Base-by-base conservation (phyloP, 805 yeast genomes). In the Candida dendrica region DNA sequence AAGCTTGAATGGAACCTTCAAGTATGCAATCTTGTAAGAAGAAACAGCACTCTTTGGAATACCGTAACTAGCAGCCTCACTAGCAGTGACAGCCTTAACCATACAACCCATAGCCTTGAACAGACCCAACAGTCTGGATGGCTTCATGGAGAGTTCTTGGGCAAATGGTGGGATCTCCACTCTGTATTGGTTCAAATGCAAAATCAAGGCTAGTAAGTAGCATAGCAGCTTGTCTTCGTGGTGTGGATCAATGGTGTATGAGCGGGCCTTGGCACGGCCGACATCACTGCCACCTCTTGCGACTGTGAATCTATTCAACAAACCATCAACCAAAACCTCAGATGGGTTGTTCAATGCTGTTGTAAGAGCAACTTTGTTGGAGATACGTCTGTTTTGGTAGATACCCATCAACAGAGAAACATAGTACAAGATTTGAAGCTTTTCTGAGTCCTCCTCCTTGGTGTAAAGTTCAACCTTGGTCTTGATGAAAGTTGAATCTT, bases 171-270 rank as follows among this genome's bases (percentile, higher is more conserved):
- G 72, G 33, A 89, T 64, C 52, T 85, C 93, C 16, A 87, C 77
- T 48, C 74, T 68, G 65, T 78, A 91, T 46, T 76, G 79, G 59
- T 87, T 87, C 42, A 90, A 70, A 60, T 83, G 91, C 57, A 93
- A 66, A 33, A 84, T 71, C 34, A 84, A 64, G 6, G 83, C 84
- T 46, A 93, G 66, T 38, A 89, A 68, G 63, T 78, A 83, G 63
- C 96, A 84, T 50, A 93, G 68, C 38, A 93, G 69, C 64, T 84
- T 88, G 64, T 88, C 96, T 61, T 88, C 96, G 56, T 79, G 77
- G 53, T 77, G 82, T 34, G 98, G 96, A 57, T 93, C 97, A 46
- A 93, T 76, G 47, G 75, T 69, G 59, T 76, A 91, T n/a, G 82
- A 73, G 51, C 81, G 75, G 47, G 82, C 88, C 58, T 81, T 83